Base-by-base conservation (phyloP, 352 stramenopile genomes). In the Pythium pyrilobum region DNA sequence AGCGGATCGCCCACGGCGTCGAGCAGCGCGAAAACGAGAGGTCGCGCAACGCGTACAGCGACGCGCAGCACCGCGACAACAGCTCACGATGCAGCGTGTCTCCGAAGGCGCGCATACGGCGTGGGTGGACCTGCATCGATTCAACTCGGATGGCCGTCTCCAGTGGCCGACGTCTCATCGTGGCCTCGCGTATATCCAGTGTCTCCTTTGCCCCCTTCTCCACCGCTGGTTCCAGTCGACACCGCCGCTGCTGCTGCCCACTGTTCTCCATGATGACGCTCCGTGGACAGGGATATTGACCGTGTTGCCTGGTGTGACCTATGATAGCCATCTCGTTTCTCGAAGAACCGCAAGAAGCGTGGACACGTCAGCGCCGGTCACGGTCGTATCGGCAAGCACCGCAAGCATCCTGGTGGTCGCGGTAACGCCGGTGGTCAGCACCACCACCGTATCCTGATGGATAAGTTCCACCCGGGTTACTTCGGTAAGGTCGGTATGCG, bases 401-500 rank as follows among this genome's bases (percentile, higher is more conserved):
- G 97, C 74, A 98, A 98, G 79, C 97, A 99, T 83, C 97, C 97
- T 49, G 96, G 97, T 95, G 97, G 97, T 95, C 97, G 97, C 66
- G 97, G 97, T 99, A 99, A 99, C 87, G 97, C 97, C 66, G 97
- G 97, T 97, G 97, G 97, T 78, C 96, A 99, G 80, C 97, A 99
- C 78, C 97, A 99, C 82, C 97, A 99, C 89, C 93, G 97, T 67
- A 99, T 98, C 81, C 86, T 99, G 41, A 98, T 99, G 71, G 97
- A 99, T 89, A 99, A 99, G 87, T 99, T 98, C 77, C 97, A 99
- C 74, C 97, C 97, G 77, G 97, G 97, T 96, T 99, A 99, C 89
- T 99, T 99, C 70, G 97, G 97, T 93, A 99, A 99, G 88, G 97
- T 99, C 60, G 97, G 97, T 96, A 99, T 99, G 97, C 92, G 97